Percentiles rank a stretch among this genome's conserved stretches.
These are phyloP conservation scores for Aspergillus sp. DNA, from an alignment of 2,329 filamentous ascomycete species.

Conservation along the genomic window DNA sequence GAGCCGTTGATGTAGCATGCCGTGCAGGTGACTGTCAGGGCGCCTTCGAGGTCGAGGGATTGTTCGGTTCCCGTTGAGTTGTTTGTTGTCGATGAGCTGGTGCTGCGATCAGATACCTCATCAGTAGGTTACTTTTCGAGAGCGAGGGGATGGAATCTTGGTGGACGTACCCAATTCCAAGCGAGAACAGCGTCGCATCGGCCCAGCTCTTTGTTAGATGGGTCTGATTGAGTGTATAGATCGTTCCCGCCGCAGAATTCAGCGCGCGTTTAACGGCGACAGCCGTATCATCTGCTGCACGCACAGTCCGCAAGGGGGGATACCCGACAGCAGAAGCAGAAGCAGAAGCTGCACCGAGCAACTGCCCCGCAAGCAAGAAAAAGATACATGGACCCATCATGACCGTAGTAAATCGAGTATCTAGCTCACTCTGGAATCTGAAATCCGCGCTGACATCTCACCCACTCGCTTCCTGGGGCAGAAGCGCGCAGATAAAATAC, in stretches of 20 bases:
- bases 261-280: slow-evolving; percentile 12
- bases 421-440: not conserved
- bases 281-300: slow-evolving; percentile 1
- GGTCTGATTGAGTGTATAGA: slow-evolving; percentile 5
- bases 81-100: not conserved
- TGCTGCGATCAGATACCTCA: not conserved
- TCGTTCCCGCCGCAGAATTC: not conserved
- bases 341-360: not conserved
- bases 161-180: slow-evolving; percentile 7
- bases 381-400: not conserved
- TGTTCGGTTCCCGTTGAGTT: not conserved
- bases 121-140: not conserved
- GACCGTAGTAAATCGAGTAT: too few relatives aligned
- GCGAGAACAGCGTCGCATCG: slow-evolving; percentile 8
- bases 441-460: not conserved
- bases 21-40: slow-evolving; percentile 7
- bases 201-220: slow-evolving; percentile 8
- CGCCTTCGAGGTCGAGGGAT: not conserved
- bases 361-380: not conserved
- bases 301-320: not conserved
- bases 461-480: not conserved
- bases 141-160: too few relatives aligned
- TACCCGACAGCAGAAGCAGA: not conserved
- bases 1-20: slow-evolving; percentile 16
- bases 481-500: not conserved